Evolutionary conservation across 257 asterid species (phyloP), one percentile per base, ranked within the genome.

Genomic region (Solanum sitiens): DNA sequence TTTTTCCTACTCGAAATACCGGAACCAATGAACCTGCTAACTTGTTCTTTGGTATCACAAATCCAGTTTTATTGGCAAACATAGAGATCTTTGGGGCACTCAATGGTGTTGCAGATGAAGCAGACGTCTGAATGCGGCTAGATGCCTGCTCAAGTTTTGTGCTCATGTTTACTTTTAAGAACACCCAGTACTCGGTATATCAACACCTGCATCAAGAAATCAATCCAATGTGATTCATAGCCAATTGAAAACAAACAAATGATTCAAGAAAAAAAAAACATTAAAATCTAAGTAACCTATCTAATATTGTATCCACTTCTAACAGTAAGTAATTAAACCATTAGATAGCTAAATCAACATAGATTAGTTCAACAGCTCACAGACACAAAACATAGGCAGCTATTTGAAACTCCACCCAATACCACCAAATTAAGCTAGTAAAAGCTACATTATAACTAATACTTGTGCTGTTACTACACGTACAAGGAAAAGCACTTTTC

Each of bases 31-130:
- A 96, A 74, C 98, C 98, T 14, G 96, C 91, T 32, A 94, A 88
- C 92, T 95, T 97, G 92, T 97, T 97, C 89, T 95, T 97, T 6
- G 98, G 99, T 89, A 97, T 97, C 50, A 97, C 93, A 89, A 97
- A 97, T 84, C 99, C 98, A 45, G 93, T 42, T 89, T 93, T 95
- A 75, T 92, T 93, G 2, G 90, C 93, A 88, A 95, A 92, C 93
- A 92, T 94, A 61, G 98, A 93, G 15, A 82, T 86, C 93, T 95
- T 97, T 53, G 95, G 90, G 85, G 91, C 92, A 87, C 91, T 89
- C 47, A 94, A 75, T n/a, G 94, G 68, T 86, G 95, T 84, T 40
- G 94, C 76, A 30, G 96, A 61, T 32, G 96, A 74, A 87, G 94
- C 88, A 76, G 93, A 68, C 47, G 89, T 89, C 92, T 89, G 94